Base-by-base conservation (phyloP, 106 monocot species). In the Apostasia ramifera region DNA sequence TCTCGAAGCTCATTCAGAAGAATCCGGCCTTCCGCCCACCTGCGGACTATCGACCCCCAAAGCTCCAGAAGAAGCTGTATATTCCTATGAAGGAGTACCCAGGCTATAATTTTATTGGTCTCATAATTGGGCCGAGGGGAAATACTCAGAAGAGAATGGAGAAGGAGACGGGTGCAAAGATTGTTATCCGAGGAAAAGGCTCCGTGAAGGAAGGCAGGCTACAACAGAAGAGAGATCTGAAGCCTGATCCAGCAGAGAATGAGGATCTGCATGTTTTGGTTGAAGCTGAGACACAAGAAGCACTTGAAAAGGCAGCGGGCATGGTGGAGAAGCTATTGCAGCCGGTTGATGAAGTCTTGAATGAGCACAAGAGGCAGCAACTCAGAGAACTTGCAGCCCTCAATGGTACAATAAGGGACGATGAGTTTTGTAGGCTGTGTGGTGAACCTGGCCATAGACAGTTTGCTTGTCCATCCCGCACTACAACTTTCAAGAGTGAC, bases 141-240 rank as follows among this genome's bases (percentile, higher is more conserved):
- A 97, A 97, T 77, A 97, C 97, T 0, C 97, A 97, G 83, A 97
- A 97, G 75, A 70, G 97, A 53, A 97, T 97, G 97, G 97, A 97
- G 81, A 97, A 87, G 72, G 97, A 97, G 75, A 97, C 97, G 2
- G 97, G 97, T 13, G 89, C 95, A 5, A 91, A 95, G 82, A 95
- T 95, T 65, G 92, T 95, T 10, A 92, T 95, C 46, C 71, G 95
- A n/a, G 95, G 95, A 0, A 95, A 92, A 49, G 95, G 95, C 3
- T 92, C 89, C 0, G 67, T 89, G 14, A 95, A 95, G 73, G 95
- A 95, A 79, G 92, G 95, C 14, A 88, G 86, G 41, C 61, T 92
- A 68, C 92, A 82, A 71, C 95, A 95, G 81, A 95, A 95, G 82
- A 73, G 92, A 70, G 92, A 95, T 61, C 43, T 80, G 66, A 91